Evolutionary conservation across 2,329 filamentous ascomycete species (phyloP).

Genomic region (Biscogniauxia marginata): DNA sequence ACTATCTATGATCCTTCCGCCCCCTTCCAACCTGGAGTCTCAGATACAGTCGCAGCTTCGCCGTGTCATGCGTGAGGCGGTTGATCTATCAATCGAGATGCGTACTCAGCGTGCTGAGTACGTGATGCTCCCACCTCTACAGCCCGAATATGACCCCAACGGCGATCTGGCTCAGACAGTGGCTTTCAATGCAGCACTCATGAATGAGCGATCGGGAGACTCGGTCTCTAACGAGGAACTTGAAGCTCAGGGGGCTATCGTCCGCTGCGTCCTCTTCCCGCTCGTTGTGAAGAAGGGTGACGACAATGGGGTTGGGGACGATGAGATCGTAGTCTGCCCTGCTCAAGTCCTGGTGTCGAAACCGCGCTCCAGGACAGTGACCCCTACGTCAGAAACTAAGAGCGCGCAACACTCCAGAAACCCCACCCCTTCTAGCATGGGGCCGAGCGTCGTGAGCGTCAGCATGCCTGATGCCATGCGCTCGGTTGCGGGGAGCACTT

Average conservation of each 20-base stretch:
- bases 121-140: constrained; percentile 94
- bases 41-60: constrained; percentile 83
- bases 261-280: constrained; percentile 92
- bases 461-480: constrained; percentile 21
- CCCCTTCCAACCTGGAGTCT: constrained; percentile 74
- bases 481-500: constrained; percentile 5
- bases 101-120: constrained; percentile 95
- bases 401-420: constrained; percentile 39
- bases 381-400: constrained; percentile 53
- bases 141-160: constrained; percentile 91
- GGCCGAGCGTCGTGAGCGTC: constrained; percentile 22
- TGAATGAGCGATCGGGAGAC: constrained; percentile 86
- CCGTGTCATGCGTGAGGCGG: constrained; percentile 84
- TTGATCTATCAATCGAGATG: constrained; percentile 93
- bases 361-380: constrained; percentile 41
- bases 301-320: constrained; percentile 81
- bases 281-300: constrained; percentile 95
- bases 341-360: constrained; percentile 84
- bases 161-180: constrained; percentile 88
- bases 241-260: constrained; percentile 71
- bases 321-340: constrained; percentile 92
- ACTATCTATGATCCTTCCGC: constrained; percentile 79
- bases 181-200: constrained; percentile 86
- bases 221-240: constrained; percentile 72
- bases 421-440: constrained; percentile 23